Percentiles rank a stretch among this genome's conserved stretches.
phyloP scores from a whole-genome alignment of 129 eudicot species.

The Lactuca sativa region DNA sequence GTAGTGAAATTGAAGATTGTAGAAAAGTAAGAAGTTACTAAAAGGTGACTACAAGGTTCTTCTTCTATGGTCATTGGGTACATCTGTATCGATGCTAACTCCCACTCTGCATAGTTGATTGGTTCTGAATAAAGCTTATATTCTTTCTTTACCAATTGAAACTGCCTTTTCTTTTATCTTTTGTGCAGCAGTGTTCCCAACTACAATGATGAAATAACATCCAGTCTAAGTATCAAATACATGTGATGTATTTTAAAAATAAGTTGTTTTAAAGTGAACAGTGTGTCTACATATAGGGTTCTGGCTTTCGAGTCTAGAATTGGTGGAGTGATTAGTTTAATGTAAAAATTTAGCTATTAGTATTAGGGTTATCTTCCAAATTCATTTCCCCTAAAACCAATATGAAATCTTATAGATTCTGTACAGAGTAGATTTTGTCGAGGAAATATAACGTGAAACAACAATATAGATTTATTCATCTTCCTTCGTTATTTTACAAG shows the following conservation, averaged over 20 bases:
- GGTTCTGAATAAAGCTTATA: slow-evolving; percentile 77
- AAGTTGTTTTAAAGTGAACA: background rate
- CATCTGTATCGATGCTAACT: slow-evolving; percentile 51
- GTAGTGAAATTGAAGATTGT: background rate
- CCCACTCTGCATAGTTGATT: slow-evolving; percentile 84
- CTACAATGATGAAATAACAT: slow-evolving; percentile 32
- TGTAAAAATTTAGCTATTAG: background rate
- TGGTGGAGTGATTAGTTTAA: background rate
- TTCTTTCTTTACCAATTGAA: slow-evolving; percentile 74
- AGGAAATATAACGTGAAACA: background rate
- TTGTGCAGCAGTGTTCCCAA: slow-evolving; percentile 80
- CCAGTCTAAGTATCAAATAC: background rate
- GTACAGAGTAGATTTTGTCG: background rate
- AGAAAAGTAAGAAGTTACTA: slow-evolving; percentile 49
- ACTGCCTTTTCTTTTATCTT: slow-evolving; percentile 82
- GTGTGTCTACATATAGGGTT: slow-evolving; percentile 5
- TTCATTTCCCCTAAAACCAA: background rate
- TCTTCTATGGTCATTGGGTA: slow-evolving; percentile 70
- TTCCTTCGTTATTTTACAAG: too few relatives aligned
- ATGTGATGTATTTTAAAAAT: background rate
- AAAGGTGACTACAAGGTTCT: slow-evolving; percentile 59
- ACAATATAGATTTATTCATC: background rate
- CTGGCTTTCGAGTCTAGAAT: background rate
- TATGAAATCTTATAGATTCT: background rate
- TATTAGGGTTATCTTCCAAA: background rate